Evolutionary conservation across 225 moss, liverwort and hornwort species (phyloP), one percentile per base, ranked within the genome.

Genomic region (Marchantia polymorpha): DNA sequence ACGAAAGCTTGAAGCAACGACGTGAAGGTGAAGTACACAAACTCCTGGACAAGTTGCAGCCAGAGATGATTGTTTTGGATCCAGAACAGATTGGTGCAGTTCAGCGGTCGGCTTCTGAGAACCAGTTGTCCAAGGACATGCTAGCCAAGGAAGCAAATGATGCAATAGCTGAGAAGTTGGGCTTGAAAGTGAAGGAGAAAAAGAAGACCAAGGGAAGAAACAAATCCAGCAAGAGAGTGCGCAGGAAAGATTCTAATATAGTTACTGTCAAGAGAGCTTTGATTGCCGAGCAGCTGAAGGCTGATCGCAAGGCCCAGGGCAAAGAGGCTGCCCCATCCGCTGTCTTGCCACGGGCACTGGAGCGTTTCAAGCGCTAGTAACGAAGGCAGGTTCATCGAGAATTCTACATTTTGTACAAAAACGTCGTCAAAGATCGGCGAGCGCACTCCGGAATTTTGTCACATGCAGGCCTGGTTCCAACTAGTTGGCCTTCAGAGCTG

Each of bases 151-250:
- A 92, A 80, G 97, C 94, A 64, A 95, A 99, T 73, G 23, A 23
- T 27, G 94, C 88, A 7, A 77, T 69, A 60, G 90, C 88, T 13
- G 82, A 84, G 47, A 91, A 90, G 69, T 88, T 92, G 59, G 96
- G 96, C 11, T 90, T 89, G 84, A 79, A 81, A 25, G 86, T 91
- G 49, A 58, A 74, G 60, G 84, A 81, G 19, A 94, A 99, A 85
- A 87, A 89, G 46, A 99, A 99, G 81, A 89, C 90, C 31, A 99
- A 99, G 80, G 97, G 97, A 49, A 90, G 93, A 56, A 90, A 88
- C 75, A 99, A 95, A 77, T 90, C 97, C 16, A 99, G 94, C 82
- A 93, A 86, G 82, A 82, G 91, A 73, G 89, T 95, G 68, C 88
- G 85, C 81, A 89, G 92, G 80, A 99, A 94, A 76, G 82, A 91